These are phyloP conservation scores for Solanum clarkiae DNA, from an alignment of 257 asterid genomes.

Conservation along the genomic window DNA sequence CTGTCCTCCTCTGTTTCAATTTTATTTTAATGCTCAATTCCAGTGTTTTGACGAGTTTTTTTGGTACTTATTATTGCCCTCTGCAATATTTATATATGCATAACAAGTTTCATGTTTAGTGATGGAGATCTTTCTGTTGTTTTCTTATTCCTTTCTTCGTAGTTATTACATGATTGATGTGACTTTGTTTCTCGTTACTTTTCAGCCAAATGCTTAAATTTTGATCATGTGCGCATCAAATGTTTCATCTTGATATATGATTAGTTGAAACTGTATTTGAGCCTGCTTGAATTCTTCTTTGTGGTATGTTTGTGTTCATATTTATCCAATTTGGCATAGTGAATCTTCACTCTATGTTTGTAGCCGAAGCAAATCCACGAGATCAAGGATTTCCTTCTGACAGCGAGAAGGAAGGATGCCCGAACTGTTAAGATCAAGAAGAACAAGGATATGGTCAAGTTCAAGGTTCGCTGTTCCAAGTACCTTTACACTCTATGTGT, in stretches of 20 bases:
- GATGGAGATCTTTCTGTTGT: not conserved
- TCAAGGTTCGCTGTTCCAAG: conserved; percentile 25
- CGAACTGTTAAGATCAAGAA: conserved; percentile 22
- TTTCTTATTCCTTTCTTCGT: not conserved
- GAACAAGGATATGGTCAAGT: conserved; percentile 21
- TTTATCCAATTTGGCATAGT: not conserved
- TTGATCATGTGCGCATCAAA: not conserved
- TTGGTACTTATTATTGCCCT: not conserved
- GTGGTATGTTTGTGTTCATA: not conserved
- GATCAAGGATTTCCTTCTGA: conserved; percentile 24
- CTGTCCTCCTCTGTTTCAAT: not conserved
- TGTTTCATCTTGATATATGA: not conserved
- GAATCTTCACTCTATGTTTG: not conserved
- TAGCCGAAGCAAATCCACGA: conserved; percentile 22
- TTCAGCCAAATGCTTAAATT: not conserved
- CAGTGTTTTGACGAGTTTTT: not conserved
- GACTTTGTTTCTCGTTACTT: not conserved
- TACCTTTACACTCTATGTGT: conserved; percentile 21
- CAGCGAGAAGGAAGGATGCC: conserved; percentile 24
- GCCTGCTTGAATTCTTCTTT: not conserved
- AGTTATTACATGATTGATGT: not conserved
- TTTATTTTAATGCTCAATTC: not conserved
- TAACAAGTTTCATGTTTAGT: not conserved
- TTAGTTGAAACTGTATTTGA: not conserved
- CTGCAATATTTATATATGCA: not conserved